phyloP scores from a whole-genome alignment of 805 yeast species.

The Grigorovia yakushimaensis region DNA sequence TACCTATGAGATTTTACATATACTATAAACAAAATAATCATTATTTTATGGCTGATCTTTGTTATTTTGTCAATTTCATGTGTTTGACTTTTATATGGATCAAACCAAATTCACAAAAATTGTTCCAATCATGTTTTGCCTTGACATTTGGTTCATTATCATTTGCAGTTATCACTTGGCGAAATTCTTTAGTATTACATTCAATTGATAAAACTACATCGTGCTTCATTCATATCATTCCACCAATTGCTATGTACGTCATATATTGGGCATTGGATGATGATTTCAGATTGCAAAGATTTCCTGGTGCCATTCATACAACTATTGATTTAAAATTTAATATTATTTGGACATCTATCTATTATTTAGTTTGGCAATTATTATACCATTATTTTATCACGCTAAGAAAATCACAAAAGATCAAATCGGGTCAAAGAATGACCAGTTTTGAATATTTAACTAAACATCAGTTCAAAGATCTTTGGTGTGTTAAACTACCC shows the following conservation, averaged over 20 bases:
- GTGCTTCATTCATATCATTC: slow-evolving; percentile 82
- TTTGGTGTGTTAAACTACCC: slow-evolving; percentile 81
- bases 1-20: slow-evolving; percentile 80
- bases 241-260: slow-evolving; percentile 80
- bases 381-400: slow-evolving; percentile 89
- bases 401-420: slow-evolving; percentile 64
- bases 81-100: slow-evolving; percentile 70
- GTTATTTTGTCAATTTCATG: slow-evolving; percentile 79
- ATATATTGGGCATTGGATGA: slow-evolving; percentile 68
- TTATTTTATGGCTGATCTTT: slow-evolving; percentile 83
- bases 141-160: slow-evolving; percentile 82
- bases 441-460: slow-evolving; percentile 84
- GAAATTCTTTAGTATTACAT: slow-evolving; percentile 86
- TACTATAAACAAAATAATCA: slow-evolving; percentile 74
- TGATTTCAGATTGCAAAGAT: slow-evolving; percentile 43
- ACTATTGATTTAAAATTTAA: slow-evolving; percentile 40
- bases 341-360: slow-evolving; percentile 66
- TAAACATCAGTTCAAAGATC: slow-evolving; percentile 51
- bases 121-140: slow-evolving; percentile 78
- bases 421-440: slow-evolving; percentile 65
- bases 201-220: slow-evolving; percentile 88
- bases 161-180: slow-evolving; percentile 93
- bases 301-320: slow-evolving; percentile 64
- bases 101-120: slow-evolving; percentile 59
- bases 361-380: slow-evolving; percentile 85